Evolutionary conservation across 2,329 filamentous ascomycete genomes (phyloP).

Genomic region (Aspergillus fischeri): DNA sequence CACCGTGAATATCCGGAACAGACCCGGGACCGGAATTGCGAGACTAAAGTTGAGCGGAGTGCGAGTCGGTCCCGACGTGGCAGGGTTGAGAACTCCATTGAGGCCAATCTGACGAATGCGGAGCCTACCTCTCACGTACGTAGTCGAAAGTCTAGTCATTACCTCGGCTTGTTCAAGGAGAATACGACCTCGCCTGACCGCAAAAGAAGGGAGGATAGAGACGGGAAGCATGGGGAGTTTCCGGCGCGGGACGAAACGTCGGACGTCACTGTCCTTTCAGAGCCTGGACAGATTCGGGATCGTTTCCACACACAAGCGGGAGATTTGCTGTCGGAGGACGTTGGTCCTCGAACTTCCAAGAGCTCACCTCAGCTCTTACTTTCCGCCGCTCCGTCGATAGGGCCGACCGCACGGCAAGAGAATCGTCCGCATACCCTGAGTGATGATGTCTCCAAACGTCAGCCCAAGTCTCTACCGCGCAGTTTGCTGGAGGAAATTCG

Average conservation of each 20-base stretch:
- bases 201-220: conserved; percentile 46
- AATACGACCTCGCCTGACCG: conserved; percentile 53
- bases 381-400: conserved; percentile 20
- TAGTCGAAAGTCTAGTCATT: conserved; percentile 63
- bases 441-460: conserved; percentile 22
- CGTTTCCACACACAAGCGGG: conserved; percentile 11
- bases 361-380: conserved; percentile 27
- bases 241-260: conserved; percentile 14
- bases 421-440: conserved; percentile 5
- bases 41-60: conserved; percentile 32
- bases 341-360: conserved; percentile 20
- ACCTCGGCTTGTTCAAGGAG: conserved; percentile 61
- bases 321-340: conserved; percentile 9
- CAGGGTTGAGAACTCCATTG: conserved; percentile 59
- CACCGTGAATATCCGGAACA: conserved; percentile 22
- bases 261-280: conserved; percentile 4
- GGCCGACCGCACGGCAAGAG: conserved; percentile 10
- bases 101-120: conserved; percentile 57
- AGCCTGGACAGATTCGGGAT: conserved; percentile 10
- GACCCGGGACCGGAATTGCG: conserved; percentile 18
- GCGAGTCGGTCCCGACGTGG: conserved; percentile 41
- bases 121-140: conserved; percentile 53
- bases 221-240: conserved; percentile 31
- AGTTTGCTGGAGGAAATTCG: conserved; percentile 55
- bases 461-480: conserved; percentile 41